Conservation (phyloP, 2,329 filamentous ascomycete genomes). For the Arachnomyces sp. region DNA sequence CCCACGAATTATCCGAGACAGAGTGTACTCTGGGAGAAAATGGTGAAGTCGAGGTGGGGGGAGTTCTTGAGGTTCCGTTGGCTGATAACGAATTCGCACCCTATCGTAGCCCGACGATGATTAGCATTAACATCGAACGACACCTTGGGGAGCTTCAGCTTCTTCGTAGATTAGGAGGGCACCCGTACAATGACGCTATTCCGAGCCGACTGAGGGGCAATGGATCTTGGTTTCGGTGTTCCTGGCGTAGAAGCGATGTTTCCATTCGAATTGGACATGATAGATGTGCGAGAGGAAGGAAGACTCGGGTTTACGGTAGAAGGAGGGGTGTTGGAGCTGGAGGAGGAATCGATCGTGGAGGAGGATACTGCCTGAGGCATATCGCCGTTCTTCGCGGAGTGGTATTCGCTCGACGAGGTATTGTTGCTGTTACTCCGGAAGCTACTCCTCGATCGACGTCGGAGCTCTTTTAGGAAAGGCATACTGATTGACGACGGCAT, state of each 20-base stretch:
- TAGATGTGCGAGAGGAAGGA: constrained; percentile 53
- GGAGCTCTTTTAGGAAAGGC: constrained; percentile 66
- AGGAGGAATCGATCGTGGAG: constrained; percentile 51
- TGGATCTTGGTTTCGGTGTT: constrained; percentile 38
- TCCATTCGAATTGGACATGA: constrained; percentile 43
- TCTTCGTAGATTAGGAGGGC: constrained; percentile 3
- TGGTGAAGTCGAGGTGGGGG: constrained; percentile 56
- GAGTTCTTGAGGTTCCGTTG: constrained; percentile 38
- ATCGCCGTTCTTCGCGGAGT: constrained; percentile 37
- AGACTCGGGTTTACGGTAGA: constrained; percentile 61
- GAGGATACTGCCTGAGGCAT: constrained; percentile 56
- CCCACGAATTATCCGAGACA: constrained; percentile 74
- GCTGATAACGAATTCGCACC: constrained; percentile 25
- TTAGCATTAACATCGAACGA: no score
- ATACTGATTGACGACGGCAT: constrained; percentile 19
- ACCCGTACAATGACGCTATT: constrained; percentile 36
- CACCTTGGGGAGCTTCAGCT: no score
- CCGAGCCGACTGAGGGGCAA: constrained; percentile 30
- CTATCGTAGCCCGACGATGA: constrained; percentile 15
- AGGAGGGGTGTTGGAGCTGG: constrained; percentile 64
- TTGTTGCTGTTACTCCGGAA: constrained; percentile 53
- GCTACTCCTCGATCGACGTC: constrained; percentile 66
- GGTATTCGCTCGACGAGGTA: constrained; percentile 54
- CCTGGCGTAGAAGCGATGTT: constrained; percentile 33
- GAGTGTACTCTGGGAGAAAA: constrained; percentile 76